Percentiles rank a stretch among this genome's conserved stretches.
These are phyloP conservation scores for Trichoderma sp. DNA, from an alignment of 2,329 filamentous ascomycete genomes.

Conservation along the genomic window DNA sequence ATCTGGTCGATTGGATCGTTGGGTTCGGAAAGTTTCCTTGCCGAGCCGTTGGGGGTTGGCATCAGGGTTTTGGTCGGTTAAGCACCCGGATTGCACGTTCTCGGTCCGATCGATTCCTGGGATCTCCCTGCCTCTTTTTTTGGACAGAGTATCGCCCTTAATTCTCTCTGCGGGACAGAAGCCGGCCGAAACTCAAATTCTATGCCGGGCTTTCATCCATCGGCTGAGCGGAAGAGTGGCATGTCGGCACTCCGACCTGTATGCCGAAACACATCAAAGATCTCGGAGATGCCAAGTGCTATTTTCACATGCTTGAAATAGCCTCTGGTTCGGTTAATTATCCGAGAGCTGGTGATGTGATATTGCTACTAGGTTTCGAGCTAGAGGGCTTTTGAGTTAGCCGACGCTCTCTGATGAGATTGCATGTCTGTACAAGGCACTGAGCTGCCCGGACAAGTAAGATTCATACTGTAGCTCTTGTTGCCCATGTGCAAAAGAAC, in stretches of 20 bases:
- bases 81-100: background rate
- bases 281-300: background rate
- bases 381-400: conserved; percentile 12
- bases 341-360: conserved; percentile 13
- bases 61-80: background rate
- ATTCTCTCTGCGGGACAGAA: background rate
- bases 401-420: background rate
- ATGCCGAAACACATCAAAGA: conserved; percentile 4
- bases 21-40: background rate
- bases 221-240: conserved; percentile 1
- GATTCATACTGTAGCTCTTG: background rate
- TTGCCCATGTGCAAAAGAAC: background rate
- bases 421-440: background rate
- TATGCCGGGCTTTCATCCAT: background rate
- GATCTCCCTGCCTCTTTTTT: background rate
- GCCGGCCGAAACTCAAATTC: background rate
- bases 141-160: background rate
- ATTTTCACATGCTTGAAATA: conserved; percentile 12
- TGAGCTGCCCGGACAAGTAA: background rate
- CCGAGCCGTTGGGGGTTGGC: background rate
- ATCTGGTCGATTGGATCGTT: background rate
- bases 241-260: background rate
- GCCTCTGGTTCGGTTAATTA: conserved; percentile 10
- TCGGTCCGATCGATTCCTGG: conserved; percentile 1
- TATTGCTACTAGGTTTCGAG: background rate